Evolutionary conservation across 2,329 filamentous ascomycete genomes (phyloP), one percentile per base, ranked within the genome.

Genomic region (Zasmidium cellare): DNA sequence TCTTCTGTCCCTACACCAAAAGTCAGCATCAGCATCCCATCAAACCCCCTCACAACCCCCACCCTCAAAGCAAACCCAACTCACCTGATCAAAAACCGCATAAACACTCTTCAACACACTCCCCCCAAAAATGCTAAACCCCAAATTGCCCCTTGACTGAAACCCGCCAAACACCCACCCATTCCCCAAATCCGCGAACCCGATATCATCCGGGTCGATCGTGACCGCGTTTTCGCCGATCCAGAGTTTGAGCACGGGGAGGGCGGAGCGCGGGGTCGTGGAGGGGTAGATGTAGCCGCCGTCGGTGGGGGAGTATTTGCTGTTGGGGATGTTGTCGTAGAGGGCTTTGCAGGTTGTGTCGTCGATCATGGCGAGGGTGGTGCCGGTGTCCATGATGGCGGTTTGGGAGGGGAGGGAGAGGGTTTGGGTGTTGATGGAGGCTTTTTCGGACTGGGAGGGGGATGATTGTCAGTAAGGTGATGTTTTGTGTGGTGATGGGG

Each of bases 321-420:
- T 78, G 14, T 85, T 86, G 2, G 83, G 81, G 58, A 91, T 89
- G n/a, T n/a, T n/a, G n/a, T n/a, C n/a, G n/a, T n/a, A n/a, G n/a
- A 28, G 5, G 25, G 25, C 25, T 28, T 28, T 28, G 68, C 83
- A 86, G 12, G 83, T 79, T 1, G 74, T 69, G 67, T 91, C 88
- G 44, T 82, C 81, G 48, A 90, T 78, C 28, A 91, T 78, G 1
- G 83, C 83, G 51, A 91, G 80, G 0, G 87, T 88, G 25, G 87
- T 90, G 55, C 87, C 88, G 0, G 88, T 91, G 70, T 91, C 88
- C 31, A 83, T 84, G 64, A 91, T 89, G 48, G 87, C 86, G 25
- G 77, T 85, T 73, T 90, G 90, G 49, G 78, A 79, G 2, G 75
- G 69, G 9, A 81, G 77, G 1, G 73, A 50, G 24, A 86, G 72